Evolutionary conservation across 208 protist species (phyloP).

Genomic region (Balamuthia mandrillaris): DNA sequence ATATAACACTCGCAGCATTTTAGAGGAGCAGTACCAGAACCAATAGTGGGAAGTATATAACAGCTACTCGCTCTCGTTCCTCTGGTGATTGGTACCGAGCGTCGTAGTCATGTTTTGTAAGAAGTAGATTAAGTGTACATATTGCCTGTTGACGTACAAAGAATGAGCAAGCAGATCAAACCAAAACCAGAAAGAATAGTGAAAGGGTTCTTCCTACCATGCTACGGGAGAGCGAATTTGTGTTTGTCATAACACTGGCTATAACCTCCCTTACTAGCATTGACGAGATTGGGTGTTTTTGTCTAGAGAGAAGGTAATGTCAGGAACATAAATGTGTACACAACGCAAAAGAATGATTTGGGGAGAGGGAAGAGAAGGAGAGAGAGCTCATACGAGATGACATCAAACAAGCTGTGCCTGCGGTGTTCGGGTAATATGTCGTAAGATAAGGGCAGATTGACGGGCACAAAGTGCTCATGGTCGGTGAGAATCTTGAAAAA

Average conservation of each 20-base stretch:
- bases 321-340: background rate
- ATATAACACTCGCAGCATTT: no score
- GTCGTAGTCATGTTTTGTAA: slow-evolving; percentile 37
- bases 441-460: slow-evolving; percentile 58
- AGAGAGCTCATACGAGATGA: no score
- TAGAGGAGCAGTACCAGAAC: background rate
- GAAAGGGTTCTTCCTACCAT: slow-evolving; percentile 2
- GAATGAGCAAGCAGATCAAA: no score
- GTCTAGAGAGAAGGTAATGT: background rate
- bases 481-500: slow-evolving; percentile 61
- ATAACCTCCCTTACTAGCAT: background rate
- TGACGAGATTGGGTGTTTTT: background rate
- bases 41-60: slow-evolving; percentile 30
- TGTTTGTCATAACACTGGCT: background rate
- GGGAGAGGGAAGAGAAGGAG: no score
- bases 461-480: slow-evolving; percentile 64
- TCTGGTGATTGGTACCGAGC: background rate
- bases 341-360: background rate
- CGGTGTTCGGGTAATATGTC: background rate
- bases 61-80: background rate
- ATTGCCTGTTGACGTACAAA: no score
- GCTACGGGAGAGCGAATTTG: no score
- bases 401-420: no score
- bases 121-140: slow-evolving; percentile 20
- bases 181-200: no score